Conservation (phyloP, 805 yeast species). For the Candida quercuum region DNA sequence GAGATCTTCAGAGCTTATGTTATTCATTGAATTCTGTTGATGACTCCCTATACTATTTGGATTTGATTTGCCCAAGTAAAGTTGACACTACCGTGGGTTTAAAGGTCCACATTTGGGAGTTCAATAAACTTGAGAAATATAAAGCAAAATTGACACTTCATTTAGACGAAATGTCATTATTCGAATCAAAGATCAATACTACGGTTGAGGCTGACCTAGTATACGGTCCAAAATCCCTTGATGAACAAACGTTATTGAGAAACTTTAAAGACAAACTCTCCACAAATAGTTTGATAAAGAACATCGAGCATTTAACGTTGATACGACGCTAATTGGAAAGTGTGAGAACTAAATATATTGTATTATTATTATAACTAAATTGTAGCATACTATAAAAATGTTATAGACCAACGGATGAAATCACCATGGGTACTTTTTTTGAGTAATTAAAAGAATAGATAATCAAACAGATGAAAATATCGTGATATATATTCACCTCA, state of each 20-base stretch:
- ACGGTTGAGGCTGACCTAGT: constrained; percentile 4
- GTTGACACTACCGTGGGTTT: constrained; percentile 6
- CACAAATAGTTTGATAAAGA: constrained; percentile 2
- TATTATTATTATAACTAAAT: no score
- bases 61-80: constrained; percentile 11
- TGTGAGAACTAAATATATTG: no score
- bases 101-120: constrained; percentile 10
- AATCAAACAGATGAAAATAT: no score
- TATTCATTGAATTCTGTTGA: constrained; percentile 6
- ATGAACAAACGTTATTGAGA: constrained; percentile 5
- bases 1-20: constrained; percentile 4
- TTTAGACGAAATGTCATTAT: constrained; percentile 10
- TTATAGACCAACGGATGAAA: no score
- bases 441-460: no score
- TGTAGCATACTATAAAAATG: no score
- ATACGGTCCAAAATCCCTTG: constrained; percentile 12
- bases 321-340: background rate
- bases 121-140: constrained; percentile 14
- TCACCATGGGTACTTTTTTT: no score
- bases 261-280: constrained; percentile 9
- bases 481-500: no score
- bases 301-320: constrained; percentile 1
- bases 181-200: constrained; percentile 1
- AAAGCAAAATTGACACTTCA: constrained; percentile 11
- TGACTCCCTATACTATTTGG: constrained; percentile 13